Conservation (phyloP, 495 filamentous ascomycete species). For the Talaromyces stipitatus region DNA sequence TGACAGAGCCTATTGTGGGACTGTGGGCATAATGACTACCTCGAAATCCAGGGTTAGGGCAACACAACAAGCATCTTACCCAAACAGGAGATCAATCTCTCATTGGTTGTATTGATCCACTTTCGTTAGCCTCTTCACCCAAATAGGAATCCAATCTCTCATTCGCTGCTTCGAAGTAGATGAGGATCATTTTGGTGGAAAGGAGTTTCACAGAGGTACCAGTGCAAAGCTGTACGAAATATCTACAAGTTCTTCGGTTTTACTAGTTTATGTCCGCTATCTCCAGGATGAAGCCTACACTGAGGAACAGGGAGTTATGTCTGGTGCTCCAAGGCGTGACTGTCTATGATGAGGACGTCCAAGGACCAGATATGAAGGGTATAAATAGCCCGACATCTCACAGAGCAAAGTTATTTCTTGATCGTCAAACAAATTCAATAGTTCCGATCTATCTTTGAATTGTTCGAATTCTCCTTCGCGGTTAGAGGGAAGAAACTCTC, state of each 20-base stretch:
- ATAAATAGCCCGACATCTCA: background rate
- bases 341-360: background rate
- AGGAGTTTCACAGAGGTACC: background rate
- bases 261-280: background rate
- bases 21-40: background rate
- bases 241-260: too few species aligned
- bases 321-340: too few species aligned
- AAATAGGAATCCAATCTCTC: background rate
- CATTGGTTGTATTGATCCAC: slow-evolving; percentile 2
- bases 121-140: background rate
- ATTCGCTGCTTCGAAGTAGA: background rate
- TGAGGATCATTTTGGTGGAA: background rate
- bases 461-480: background rate
- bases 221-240: too few species aligned
- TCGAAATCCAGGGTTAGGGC: background rate
- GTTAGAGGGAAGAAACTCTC: background rate
- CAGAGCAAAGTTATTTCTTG: background rate
- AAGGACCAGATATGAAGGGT: background rate
- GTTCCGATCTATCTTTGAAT: background rate
- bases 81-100: slow-evolving; percentile 10
- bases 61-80: slow-evolving; percentile 2
- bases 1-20: background rate
- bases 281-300: background rate
- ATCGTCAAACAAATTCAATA: background rate
- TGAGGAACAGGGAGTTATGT: too few species aligned